phyloP scores from a whole-genome alignment of 345 rosid species.

The Populus simonii region DNA sequence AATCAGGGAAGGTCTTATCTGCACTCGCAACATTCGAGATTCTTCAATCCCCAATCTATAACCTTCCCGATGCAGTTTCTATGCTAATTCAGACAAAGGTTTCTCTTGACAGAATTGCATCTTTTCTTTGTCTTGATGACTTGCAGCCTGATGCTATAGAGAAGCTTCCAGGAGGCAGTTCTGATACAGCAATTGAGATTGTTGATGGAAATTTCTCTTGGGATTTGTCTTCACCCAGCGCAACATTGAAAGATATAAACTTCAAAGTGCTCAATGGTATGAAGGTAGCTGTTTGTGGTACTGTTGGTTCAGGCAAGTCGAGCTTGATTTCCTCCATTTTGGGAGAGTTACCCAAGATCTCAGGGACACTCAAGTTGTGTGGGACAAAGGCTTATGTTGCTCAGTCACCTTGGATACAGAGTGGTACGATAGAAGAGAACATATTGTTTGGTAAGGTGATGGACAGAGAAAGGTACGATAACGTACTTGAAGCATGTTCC shows the following conservation, averaged over 20 bases:
- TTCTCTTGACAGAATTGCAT: too few species aligned
- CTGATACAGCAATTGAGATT: conserved; percentile 17
- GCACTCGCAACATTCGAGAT: conserved; percentile 24
- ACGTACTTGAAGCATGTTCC: conserved; percentile 33
- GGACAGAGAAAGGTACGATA: conserved; percentile 26
- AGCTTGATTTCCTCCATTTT: conserved; percentile 31
- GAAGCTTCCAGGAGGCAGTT: too few species aligned
- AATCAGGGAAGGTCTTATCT: conserved; percentile 33
- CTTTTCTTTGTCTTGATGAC: too few species aligned
- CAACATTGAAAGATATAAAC: conserved; percentile 26
- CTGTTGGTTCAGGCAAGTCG: conserved; percentile 36
- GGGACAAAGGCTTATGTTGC: conserved; percentile 41
- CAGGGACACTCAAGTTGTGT: conserved; percentile 26
- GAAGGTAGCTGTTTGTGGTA: conserved; percentile 38
- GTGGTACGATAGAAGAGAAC: conserved; percentile 36
- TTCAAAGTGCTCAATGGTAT: conserved; percentile 26
- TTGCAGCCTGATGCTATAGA: too few species aligned
- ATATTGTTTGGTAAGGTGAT: conserved; percentile 32
- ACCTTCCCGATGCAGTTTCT: too few species aligned
- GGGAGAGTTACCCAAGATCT: conserved; percentile 31
- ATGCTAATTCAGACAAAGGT: too few species aligned
- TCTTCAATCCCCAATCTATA: too few species aligned
- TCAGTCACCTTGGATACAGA: conserved; percentile 38
- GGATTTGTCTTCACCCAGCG: conserved; percentile 23
- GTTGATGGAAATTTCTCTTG: conserved; percentile 35